These are phyloP conservation scores for Neoboletus magnificus DNA, from an alignment of 768 basidiomycete genomes.

Conservation along the genomic window DNA sequence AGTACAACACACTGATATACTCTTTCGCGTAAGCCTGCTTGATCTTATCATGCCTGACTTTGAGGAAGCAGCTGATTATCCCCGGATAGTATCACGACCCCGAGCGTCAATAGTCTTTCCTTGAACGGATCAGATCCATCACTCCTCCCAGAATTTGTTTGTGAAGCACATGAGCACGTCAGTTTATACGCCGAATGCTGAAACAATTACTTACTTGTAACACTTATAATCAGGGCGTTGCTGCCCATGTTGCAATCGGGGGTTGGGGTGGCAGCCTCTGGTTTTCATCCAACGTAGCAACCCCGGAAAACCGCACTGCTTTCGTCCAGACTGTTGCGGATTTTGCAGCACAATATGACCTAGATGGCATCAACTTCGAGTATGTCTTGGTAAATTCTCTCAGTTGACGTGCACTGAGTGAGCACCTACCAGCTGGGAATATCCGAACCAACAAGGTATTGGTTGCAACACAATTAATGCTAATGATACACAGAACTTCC, in stretches of 20 bases:
- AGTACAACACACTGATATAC: slow-evolving; percentile 69
- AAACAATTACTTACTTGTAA: background rate
- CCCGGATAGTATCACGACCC: slow-evolving; percentile 32
- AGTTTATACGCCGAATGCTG: slow-evolving; percentile 2
- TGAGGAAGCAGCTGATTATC: background rate
- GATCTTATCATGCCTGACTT: background rate
- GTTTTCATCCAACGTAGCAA: slow-evolving; percentile 61
- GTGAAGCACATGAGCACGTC: slow-evolving; percentile 37
- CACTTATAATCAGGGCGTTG: slow-evolving; percentile 48
- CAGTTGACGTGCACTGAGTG: background rate
- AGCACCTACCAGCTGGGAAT: slow-evolving; percentile 73
- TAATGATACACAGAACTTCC: slow-evolving; percentile 73
- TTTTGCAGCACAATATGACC: slow-evolving; percentile 46
- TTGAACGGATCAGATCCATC: slow-evolving; percentile 43
- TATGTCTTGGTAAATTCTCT: slow-evolving; percentile 4
- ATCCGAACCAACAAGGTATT: slow-evolving; percentile 63
- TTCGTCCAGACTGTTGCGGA: slow-evolving; percentile 56
- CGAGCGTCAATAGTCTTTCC: slow-evolving; percentile 29
- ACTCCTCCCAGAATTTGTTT: slow-evolving; percentile 56
- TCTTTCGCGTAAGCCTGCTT: slow-evolving; percentile 53
- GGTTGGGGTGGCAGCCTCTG: slow-evolving; percentile 66
- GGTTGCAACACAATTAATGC: slow-evolving; percentile 60
- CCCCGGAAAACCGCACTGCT: slow-evolving; percentile 52
- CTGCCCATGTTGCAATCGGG: slow-evolving; percentile 61
- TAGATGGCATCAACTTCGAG: slow-evolving; percentile 53